Percentiles rank a stretch among this genome's conserved stretches.
Evolutionary conservation across 192 early-diverging fungal species (phyloP).

Genomic region (Phlyctochytrium planicorne): DNA sequence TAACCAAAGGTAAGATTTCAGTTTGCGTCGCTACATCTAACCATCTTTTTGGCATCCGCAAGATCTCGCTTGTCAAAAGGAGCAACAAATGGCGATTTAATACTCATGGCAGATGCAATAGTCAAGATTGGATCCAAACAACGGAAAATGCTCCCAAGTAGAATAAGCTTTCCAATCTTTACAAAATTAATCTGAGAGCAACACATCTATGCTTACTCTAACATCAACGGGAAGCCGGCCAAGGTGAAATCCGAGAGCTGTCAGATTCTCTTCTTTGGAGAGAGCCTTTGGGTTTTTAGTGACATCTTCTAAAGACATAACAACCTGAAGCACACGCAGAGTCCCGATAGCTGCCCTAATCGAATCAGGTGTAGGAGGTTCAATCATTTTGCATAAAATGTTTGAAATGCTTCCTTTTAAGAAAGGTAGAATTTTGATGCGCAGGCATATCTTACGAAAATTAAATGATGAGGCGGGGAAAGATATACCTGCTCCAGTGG

Average conservation of each 20-base stretch:
- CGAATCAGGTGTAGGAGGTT: slow-evolving; percentile 61
- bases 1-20: neutral
- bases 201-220: slow-evolving; percentile 55
- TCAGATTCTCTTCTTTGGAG: slow-evolving; percentile 51
- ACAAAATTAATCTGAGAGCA: neutral
- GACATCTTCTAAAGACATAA: neutral
- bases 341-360: slow-evolving; percentile 62
- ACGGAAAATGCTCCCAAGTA: slow-evolving; percentile 49
- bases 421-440: slow-evolving; percentile 47
- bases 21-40: neutral
- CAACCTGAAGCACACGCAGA: slow-evolving; percentile 24
- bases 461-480: slow-evolving; percentile 6
- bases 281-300: slow-evolving; percentile 20
- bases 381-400: slow-evolving; percentile 38
- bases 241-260: slow-evolving; percentile 72
- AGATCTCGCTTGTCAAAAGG: slow-evolving; percentile 47
- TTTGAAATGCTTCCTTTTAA: slow-evolving; percentile 44
- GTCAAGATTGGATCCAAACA: slow-evolving; percentile 50
- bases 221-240: slow-evolving; percentile 73
- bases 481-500: slow-evolving; percentile 81
- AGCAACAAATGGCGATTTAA: slow-evolving; percentile 47
- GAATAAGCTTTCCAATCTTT: slow-evolving; percentile 37
- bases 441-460: slow-evolving; percentile 18
- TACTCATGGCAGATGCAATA: slow-evolving; percentile 44
- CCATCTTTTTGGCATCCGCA: slow-evolving; percentile 39